These are phyloP conservation scores for Fusarium nisikadoi DNA, from an alignment of 2,329 filamentous ascomycete genomes.

Conservation along the genomic window DNA sequence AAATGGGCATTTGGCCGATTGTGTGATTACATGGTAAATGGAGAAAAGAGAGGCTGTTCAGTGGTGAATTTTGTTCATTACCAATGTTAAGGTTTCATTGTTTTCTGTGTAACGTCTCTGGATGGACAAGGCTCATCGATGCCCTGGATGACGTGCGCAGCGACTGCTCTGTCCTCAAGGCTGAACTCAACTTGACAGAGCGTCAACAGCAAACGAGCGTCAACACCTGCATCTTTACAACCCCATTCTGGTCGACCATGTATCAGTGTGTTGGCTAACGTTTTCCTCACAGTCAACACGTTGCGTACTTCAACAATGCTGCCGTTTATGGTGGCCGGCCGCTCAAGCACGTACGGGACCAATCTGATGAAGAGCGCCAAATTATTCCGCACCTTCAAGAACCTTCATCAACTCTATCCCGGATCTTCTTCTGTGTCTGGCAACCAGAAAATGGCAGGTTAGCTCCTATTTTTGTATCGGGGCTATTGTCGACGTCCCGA, in stretches of 20 bases:
- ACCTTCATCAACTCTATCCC: no score
- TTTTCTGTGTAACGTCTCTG: accelerated
- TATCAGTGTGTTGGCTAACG: accelerated
- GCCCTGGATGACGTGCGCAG: not conserved
- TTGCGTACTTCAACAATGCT: accelerated
- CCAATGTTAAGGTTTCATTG: accelerated
- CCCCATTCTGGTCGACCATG: not conserved
- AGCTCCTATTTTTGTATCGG: no score
- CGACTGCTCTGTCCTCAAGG: no score
- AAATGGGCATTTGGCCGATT: not conserved
- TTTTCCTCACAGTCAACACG: no score
- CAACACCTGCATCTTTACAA: not conserved
- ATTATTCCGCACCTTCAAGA: no score
- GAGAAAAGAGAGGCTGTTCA: not conserved
- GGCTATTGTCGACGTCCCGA: no score
- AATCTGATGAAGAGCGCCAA: no score
- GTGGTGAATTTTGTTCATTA: accelerated
- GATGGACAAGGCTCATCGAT: no score
- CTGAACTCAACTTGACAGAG: no score
- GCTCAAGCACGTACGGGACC: no score
- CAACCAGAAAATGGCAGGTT: no score
- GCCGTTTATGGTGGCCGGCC: not conserved
- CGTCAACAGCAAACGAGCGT: not conserved
- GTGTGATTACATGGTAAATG: not conserved
- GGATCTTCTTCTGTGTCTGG: no score